phyloP scores from a whole-genome alignment of 352 stramenopile genomes.

The Thalassiosira gravida region DNA sequence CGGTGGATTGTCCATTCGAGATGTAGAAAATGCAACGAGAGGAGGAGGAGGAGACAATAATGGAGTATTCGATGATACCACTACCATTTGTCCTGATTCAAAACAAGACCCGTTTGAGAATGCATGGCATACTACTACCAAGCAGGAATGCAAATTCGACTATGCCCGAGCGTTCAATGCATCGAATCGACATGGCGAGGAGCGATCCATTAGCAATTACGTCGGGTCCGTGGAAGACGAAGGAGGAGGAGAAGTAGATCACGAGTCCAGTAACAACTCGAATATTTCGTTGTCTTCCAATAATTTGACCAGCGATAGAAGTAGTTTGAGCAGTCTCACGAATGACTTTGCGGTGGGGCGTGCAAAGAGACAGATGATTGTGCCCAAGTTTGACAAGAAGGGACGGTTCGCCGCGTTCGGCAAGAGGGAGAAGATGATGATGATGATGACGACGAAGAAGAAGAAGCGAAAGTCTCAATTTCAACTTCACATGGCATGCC shows the following conservation, averaged over 20 bases:
- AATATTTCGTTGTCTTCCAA: too few relatives aligned
- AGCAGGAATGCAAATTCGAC: conserved; percentile 21
- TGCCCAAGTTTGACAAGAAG: conserved; percentile 1
- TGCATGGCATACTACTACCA: too few relatives aligned
- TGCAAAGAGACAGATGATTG: neutral
- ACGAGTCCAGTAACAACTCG: neutral
- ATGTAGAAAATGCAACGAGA: conserved; percentile 16
- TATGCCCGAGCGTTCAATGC: neutral
- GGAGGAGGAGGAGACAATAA: neutral
- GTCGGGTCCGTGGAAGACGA: neutral
- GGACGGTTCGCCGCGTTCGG: conserved; percentile 7
- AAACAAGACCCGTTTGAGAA: too few relatives aligned
- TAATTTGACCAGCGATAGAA: neutral
- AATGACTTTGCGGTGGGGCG: conserved; percentile 11
- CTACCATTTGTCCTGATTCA: conserved; percentile 13
- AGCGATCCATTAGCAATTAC: neutral
- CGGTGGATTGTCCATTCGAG: neutral
- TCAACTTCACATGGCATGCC: neutral
- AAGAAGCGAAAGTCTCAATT: neutral
- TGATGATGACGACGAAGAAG: too few relatives aligned
- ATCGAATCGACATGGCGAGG: neutral
- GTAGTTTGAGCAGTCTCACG: neutral
- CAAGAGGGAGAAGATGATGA: too few relatives aligned
- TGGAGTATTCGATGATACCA: too few relatives aligned
- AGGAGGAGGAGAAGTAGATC: neutral